These are phyloP conservation scores for Chlamydomonas reinhardtii DNA, from an alignment of 163 green algal species.

Conservation along the genomic window DNA sequence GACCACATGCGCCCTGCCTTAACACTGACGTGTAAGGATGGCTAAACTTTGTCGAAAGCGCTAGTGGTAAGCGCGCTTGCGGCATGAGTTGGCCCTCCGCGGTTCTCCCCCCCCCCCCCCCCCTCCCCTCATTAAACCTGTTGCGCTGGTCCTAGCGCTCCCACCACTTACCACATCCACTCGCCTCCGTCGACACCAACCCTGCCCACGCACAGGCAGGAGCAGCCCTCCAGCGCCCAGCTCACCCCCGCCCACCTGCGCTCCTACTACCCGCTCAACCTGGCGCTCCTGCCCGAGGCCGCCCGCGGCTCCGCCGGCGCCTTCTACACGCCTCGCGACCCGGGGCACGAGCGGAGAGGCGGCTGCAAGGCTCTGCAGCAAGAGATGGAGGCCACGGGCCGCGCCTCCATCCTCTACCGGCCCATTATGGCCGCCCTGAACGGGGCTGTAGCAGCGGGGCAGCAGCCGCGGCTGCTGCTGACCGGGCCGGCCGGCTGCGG, in stretches of 20 bases:
- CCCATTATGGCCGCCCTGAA: conserved; percentile 55
- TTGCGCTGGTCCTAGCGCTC: too few relatives aligned
- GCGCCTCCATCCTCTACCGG: conserved; percentile 63
- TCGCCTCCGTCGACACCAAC: too few relatives aligned
- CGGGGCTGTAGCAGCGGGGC: conserved; percentile 1
- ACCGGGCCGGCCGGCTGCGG: conserved; percentile 71
- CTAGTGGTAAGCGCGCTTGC: too few relatives aligned
- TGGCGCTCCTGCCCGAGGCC: conserved; percentile 51
- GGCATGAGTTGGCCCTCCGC: too few relatives aligned
- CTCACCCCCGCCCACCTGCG: conserved; percentile 15
- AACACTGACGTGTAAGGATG: too few relatives aligned
- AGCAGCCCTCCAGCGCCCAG: background rate
- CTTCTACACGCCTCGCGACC: conserved; percentile 57
- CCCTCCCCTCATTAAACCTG: too few relatives aligned
- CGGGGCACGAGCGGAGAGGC: conserved; percentile 32
- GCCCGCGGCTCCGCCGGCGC: conserved; percentile 49
- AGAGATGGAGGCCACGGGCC: conserved; percentile 59
- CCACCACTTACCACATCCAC: too few relatives aligned
- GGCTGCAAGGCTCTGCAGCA: conserved; percentile 51
- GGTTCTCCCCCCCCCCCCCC: too few relatives aligned
- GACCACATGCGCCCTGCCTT: too few relatives aligned
- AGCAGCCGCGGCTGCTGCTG: conserved; percentile 60
- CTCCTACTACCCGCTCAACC: conserved; percentile 56
- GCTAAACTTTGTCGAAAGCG: too few relatives aligned
- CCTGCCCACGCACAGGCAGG: background rate